Conservation (phyloP, 768 basidiomycete genomes). For the Paxillus involutus region DNA sequence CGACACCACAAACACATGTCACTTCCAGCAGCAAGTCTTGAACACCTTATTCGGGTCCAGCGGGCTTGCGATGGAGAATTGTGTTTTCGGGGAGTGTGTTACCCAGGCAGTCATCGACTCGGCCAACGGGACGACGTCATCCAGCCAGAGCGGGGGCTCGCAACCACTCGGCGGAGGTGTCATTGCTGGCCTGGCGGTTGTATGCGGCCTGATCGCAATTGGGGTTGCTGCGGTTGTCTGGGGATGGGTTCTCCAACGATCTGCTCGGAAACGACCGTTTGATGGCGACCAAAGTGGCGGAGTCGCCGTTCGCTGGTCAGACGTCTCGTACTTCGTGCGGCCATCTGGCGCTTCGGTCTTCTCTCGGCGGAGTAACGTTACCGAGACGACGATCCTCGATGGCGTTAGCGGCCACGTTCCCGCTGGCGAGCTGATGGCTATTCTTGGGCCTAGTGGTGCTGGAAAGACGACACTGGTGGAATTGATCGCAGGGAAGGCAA, state of each 20-base stretch:
- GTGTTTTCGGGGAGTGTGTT: conserved; percentile 89
- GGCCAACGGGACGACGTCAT: conserved; percentile 34
- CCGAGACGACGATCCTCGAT: conserved; percentile 66
- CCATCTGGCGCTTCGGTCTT: conserved; percentile 12
- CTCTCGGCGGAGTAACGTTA: conserved; percentile 1
- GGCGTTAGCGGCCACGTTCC: conserved; percentile 66
- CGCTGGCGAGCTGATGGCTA: conserved; percentile 86
- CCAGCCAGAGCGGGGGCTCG: conserved; percentile 29
- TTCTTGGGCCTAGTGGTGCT: conserved; percentile 91
- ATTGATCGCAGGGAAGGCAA: conserved; percentile 81
- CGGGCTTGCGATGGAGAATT: conserved; percentile 74
- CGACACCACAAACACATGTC: conserved; percentile 57
- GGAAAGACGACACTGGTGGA: conserved; percentile 93
- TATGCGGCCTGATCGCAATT: conserved; percentile 62
- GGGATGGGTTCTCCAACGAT: conserved; percentile 61
- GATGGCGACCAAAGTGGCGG: conserved; percentile 47
- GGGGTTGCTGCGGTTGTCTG: conserved; percentile 59
- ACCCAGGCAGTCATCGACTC: conserved; percentile 75
- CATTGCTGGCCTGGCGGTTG: conserved; percentile 86
- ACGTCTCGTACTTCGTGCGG: conserved; percentile 65
- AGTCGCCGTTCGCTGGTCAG: conserved; percentile 65
- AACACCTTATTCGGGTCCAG: conserved; percentile 64
- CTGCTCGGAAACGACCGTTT: conserved; percentile 49
- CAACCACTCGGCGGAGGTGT: conserved; percentile 74
- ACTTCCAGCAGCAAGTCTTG: conserved; percentile 75